A percentile compares a stretch with the other conserved stretches of the same genome.
These are phyloP conservation scores for Gentiana macrophylla DNA, from an alignment of 257 asterid genomes.

Conservation along the genomic window DNA sequence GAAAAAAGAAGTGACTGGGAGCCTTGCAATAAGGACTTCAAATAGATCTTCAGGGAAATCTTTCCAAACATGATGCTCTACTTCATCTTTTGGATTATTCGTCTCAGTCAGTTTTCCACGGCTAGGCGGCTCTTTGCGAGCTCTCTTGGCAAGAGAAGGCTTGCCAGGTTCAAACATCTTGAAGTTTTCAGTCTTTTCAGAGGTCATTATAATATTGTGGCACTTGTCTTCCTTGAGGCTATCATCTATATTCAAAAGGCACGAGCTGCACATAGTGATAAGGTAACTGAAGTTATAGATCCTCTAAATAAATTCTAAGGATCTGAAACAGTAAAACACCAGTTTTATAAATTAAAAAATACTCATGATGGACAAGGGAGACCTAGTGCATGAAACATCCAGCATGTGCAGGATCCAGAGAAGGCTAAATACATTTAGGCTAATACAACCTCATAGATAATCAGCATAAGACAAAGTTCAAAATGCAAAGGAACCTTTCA, in stretches of 20 bases:
- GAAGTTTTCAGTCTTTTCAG: conserved; percentile 63
- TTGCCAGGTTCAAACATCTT: conserved; percentile 84
- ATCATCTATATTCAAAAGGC: conserved; percentile 44
- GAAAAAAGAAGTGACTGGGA: conserved; percentile 72
- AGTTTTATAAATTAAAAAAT: background rate
- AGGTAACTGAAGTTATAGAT: conserved; percentile 5
- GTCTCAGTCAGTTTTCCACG: conserved; percentile 35
- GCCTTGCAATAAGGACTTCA: conserved; percentile 84
- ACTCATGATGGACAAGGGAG: background rate
- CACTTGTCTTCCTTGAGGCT: conserved; percentile 41
- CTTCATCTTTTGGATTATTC: conserved; percentile 28
- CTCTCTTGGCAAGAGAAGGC: conserved; percentile 68
- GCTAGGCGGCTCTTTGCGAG: conserved; percentile 51
- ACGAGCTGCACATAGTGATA: conserved; percentile 42
- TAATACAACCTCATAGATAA: too few relatives aligned
- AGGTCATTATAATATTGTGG: conserved; percentile 58
- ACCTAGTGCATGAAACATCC: too few relatives aligned
- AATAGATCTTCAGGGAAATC: conserved; percentile 93
- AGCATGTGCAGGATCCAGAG: too few relatives aligned
- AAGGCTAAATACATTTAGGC: too few relatives aligned
- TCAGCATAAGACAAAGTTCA: too few relatives aligned
- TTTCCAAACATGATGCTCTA: conserved; percentile 77
- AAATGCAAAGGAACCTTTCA: background rate
- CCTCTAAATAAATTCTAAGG: conserved; percentile 1
- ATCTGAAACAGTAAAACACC: background rate